Evolutionary conservation across 2,329 filamentous ascomycete genomes (phyloP).

Genomic region (Knufia fluminis): DNA sequence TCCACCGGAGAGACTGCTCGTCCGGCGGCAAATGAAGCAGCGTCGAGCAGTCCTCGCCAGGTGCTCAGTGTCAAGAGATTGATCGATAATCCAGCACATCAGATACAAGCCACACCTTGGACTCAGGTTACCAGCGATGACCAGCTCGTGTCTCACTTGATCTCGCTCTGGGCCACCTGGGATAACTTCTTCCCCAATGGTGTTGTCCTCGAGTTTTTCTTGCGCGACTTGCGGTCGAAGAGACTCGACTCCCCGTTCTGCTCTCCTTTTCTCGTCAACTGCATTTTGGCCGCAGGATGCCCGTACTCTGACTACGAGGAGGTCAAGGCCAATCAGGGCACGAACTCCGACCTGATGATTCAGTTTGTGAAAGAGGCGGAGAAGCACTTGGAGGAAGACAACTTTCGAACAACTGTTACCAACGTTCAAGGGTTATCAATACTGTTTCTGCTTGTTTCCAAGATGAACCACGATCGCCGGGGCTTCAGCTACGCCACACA

Average conservation of each 20-base stretch:
- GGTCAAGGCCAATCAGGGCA: not conserved
- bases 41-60: constrained; percentile 12
- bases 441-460: not conserved
- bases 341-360: not conserved
- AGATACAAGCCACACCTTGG: constrained; percentile 26
- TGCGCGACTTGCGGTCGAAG: constrained; percentile 27
- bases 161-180: constrained; percentile 21
- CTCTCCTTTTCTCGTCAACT: constrained; percentile 30
- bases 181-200: constrained; percentile 25
- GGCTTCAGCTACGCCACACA: not conserved
- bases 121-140: constrained; percentile 23
- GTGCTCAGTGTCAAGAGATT: constrained; percentile 17
- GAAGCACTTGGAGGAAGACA: not conserved
- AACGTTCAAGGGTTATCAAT: not conserved
- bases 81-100: constrained; percentile 19
- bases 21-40: not conserved
- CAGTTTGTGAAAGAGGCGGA: constrained; percentile 1
- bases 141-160: constrained; percentile 26
- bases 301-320: not conserved
- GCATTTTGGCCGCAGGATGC: constrained; percentile 27
- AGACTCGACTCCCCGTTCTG: constrained; percentile 25
- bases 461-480: not conserved
- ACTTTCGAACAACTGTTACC: not conserved
- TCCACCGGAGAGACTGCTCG: not conserved
- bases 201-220: constrained; percentile 28